Base-by-base conservation (phyloP, 805 yeast genomes). In the Candida alai region DNA sequence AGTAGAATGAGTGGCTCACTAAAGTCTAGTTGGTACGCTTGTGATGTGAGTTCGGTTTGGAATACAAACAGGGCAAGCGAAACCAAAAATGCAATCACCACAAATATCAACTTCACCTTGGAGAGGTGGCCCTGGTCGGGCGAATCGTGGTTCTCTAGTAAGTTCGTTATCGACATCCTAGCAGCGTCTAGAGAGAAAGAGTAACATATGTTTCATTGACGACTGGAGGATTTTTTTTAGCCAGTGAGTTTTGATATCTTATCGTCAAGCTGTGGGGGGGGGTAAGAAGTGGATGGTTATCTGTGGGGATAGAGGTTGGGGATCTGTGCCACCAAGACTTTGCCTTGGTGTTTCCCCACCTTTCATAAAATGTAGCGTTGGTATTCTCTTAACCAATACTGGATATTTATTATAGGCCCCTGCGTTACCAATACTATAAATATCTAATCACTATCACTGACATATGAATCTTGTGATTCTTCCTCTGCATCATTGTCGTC, bases 41-140 rank as follows among this genome's bases (percentile, higher is more conserved):
- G 78, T 5, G 86, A 72, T 2, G 94, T 84, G 40, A 80, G 64
- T 52, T 86, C 96, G 0, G 96, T 86, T 52, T 86, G 96, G 11
- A 70, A 49, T 4, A 87, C 88, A 58, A 87, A 87, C 3, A 88
- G 49, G 6, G 74, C 48, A 39, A 65, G 47, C 18, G 70, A 62
- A 14, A 60, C 32, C 20, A 63, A 28, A 35, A 67, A 66, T 20
- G 65, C 49, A 2, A 52, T 28, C 11, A 44, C 47, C 5, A 67
- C 59, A 38, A 57, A 60, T n/a, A 57, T 34, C 31, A 66, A 45
- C 45, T 67, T 67, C n/a, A 65, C 48, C 36, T 44, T 52, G 8
- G 70, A 62, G 3, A 58, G 44, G 16, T 54, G 44, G 12, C 45
- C 49, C 5, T 19, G 14, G 19, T 54, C 43, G 20, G 44, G 43